Base-by-base conservation (phyloP, 306 rosid species). In the Cicer pinnatifidum region DNA sequence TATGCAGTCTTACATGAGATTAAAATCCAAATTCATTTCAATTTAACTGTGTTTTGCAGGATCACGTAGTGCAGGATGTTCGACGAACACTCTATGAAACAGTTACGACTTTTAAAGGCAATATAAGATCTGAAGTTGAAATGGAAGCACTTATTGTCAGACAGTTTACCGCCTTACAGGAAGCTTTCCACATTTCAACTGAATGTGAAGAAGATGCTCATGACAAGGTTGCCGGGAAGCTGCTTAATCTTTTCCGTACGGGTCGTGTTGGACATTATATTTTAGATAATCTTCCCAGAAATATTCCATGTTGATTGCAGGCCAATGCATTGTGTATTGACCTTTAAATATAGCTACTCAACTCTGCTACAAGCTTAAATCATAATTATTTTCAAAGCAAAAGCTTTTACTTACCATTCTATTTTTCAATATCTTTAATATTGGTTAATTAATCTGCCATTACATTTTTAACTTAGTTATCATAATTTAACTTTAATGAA, bases 221-320 rank as follows among this genome's bases (percentile, higher is more conserved):
- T 81, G 67, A 54, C 77, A 86, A 83, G 83, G 89, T 84, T 45
- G 88, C 89, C 16, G 71, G 81, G 16, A 90, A 89, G 82, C 71
- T 93, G 65, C 78, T 93, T 72, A 85, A 90, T 85, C 96, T 90
- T 66, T 90, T 81, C 66, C 97, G 88, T 44, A 88, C 93, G 2
- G 96, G 98, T 44, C 87, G 98, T 46, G 87, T 92, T 45, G 96
- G 97, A 56, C 90, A 83, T 69, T 89, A 87, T 64, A 77, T 88
- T 64, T 78, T 92, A 6, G 98, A 92, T 81, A 68, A 67, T 72
- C 33, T 86, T 59, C 89, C 88, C 7, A 9, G 16, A n/a, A 63
- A 66, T 60, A 11, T 71, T 47, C 38, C 17, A 1, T 67, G 67
- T 63, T 57, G 15, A 57, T 57, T 57, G 63, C 40, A 57, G 13